Conservation (phyloP, 208 protist species). For the Leishmania gerbilli region DNA sequence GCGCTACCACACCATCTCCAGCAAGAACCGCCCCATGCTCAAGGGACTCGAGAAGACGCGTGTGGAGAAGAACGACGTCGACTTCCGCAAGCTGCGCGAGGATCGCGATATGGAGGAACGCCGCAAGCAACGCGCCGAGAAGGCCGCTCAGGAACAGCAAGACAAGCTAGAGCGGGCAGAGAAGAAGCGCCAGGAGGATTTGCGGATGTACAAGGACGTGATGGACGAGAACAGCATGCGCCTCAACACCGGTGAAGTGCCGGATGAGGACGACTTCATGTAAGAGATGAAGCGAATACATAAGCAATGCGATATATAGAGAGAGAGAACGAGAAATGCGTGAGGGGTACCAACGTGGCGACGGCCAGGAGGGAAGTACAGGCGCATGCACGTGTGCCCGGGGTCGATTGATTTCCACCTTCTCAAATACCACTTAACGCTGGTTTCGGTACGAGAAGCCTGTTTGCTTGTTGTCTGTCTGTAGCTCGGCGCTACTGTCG, state of each 20-base stretch:
- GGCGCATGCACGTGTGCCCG: not conserved
- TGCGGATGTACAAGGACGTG: slow-evolving; percentile 83
- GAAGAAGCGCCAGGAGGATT: slow-evolving; percentile 71
- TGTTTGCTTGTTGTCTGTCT: not conserved
- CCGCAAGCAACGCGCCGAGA: slow-evolving; percentile 41
- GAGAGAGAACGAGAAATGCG: too few species aligned
- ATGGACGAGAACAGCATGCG: slow-evolving; percentile 87
- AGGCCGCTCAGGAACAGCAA: slow-evolving; percentile 47
- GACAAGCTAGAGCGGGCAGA: slow-evolving; percentile 79
- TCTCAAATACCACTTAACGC: not conserved
- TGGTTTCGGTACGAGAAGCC: not conserved
- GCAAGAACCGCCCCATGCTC: slow-evolving; percentile 88
- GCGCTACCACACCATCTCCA: slow-evolving; percentile 70
- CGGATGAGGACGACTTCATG: slow-evolving; percentile 96
- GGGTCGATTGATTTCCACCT: not conserved
- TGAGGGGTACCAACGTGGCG: too few species aligned
- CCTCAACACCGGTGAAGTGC: slow-evolving; percentile 74
- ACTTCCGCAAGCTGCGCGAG: slow-evolving; percentile 77
- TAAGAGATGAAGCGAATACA: slow-evolving; percentile 34
- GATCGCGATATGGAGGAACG: slow-evolving; percentile 78
- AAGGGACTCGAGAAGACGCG: slow-evolving; percentile 95
- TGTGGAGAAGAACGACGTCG: slow-evolving; percentile 90
- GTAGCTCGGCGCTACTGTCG: not conserved
- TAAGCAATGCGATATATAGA: not conserved
- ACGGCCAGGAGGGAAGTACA: not conserved